These are phyloP conservation scores for Omphalea diandra DNA, from an alignment of 441 rosid species.

Conservation along the genomic window DNA sequence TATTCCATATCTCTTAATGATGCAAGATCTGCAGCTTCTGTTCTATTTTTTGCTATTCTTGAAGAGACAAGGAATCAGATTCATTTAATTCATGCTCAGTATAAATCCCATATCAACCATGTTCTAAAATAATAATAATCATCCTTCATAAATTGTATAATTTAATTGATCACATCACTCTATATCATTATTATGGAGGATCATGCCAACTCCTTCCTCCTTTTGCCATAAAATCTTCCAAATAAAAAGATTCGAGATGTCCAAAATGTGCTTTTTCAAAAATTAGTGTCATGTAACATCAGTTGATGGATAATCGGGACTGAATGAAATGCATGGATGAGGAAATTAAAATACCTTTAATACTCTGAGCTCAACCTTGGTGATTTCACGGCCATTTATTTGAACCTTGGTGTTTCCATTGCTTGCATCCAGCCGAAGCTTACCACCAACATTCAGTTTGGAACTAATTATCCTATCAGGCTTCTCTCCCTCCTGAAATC, in stretches of 20 bases:
- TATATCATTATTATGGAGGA: background rate
- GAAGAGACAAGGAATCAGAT: background rate
- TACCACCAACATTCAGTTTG: slow-evolving; percentile 49
- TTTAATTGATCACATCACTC: background rate
- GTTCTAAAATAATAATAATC: background rate
- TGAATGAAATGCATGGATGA: background rate
- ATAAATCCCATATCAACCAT: background rate
- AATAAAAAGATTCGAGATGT: background rate
- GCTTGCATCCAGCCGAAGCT: slow-evolving; percentile 47
- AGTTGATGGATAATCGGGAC: background rate
- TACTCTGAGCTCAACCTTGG: slow-evolving; percentile 42
- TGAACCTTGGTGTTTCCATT: slow-evolving; percentile 52
- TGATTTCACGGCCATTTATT: slow-evolving; percentile 63
- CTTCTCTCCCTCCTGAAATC: slow-evolving; percentile 57
- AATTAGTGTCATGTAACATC: background rate
- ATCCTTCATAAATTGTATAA: background rate
- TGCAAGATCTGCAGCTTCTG: background rate
- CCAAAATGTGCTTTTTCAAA: background rate
- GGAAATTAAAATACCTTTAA: slow-evolving; percentile 30
- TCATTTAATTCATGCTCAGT: background rate
- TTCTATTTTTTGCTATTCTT: too few species aligned
- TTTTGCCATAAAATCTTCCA: background rate
- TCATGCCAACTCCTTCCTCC: background rate
- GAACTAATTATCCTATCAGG: slow-evolving; percentile 56
- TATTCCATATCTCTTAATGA: background rate